phyloP scores from a whole-genome alignment of 192 early-diverging fungal species.

The Backusella psychrophila region DNA sequence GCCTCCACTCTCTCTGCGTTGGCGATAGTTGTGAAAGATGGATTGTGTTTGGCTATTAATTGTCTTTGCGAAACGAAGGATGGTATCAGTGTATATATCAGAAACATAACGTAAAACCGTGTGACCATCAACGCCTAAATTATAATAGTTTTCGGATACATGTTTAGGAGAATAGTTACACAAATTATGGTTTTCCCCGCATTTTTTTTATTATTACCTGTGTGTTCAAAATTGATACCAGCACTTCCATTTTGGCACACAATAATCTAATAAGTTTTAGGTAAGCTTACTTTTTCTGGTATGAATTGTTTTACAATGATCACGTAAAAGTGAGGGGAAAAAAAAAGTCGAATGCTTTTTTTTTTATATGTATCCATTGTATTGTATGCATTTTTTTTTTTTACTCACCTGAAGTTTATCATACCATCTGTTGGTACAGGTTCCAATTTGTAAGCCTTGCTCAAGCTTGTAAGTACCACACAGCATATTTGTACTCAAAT shows the following conservation, averaged over 20 bases:
- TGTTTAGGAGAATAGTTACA: not conserved
- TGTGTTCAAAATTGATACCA: conserved; percentile 92
- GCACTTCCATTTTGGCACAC: conserved; percentile 75
- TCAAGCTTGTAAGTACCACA: conserved; percentile 49
- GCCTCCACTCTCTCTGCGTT: conserved; percentile 2
- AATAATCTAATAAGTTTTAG: conserved; percentile 47
- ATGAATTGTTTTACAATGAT: not conserved
- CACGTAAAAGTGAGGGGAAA: not conserved
- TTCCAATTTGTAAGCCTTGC: conserved; percentile 44
- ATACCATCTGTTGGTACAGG: conserved; percentile 80
- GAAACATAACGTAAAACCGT: conserved; percentile 50
- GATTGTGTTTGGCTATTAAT: conserved; percentile 46
- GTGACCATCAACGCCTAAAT: conserved; percentile 50
- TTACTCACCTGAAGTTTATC: conserved; percentile 62
- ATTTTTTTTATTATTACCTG: conserved; percentile 35
- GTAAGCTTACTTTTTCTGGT: not conserved
- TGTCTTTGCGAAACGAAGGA: conserved; percentile 45
- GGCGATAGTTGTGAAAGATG: conserved; percentile 33
- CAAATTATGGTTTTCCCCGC: not conserved
- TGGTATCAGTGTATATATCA: conserved; percentile 52
- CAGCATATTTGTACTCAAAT: conserved; percentile 46
- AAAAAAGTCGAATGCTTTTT: not conserved
- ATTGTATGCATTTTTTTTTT: not conserved
- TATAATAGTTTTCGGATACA: not conserved
- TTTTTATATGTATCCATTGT: not conserved